phyloP scores from a whole-genome alignment of 2,329 filamentous ascomycete genomes.

The Arthrobotrys sinensis region DNA sequence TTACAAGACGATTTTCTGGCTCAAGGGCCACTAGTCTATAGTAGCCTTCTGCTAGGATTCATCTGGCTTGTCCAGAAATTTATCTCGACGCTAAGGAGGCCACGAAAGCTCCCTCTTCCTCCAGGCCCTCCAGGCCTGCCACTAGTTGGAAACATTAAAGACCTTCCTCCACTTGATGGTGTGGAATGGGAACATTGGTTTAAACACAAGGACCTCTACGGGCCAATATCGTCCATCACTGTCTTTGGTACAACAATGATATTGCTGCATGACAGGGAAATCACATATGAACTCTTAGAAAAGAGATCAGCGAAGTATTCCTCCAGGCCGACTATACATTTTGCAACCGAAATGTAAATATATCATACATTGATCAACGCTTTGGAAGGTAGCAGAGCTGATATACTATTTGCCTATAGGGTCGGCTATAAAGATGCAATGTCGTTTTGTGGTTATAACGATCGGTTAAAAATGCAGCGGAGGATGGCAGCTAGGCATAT shows the following conservation, averaged over 20 bases:
- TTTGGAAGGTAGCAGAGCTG: not conserved
- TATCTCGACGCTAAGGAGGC: not conserved
- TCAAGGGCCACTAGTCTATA: not conserved
- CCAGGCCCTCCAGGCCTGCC: slow-evolving; percentile 54
- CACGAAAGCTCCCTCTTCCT: slow-evolving; percentile 23
- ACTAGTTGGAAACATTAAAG: slow-evolving; percentile 66
- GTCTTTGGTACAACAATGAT: slow-evolving; percentile 68
- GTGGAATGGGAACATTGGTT: slow-evolving; percentile 69
- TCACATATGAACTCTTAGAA: slow-evolving; percentile 69
- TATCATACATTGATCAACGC: not conserved
- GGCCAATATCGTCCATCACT: slow-evolving; percentile 69
- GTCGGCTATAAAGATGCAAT: not conserved
- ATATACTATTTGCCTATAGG: not conserved
- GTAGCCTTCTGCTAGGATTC: not conserved
- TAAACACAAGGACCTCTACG: slow-evolving; percentile 66
- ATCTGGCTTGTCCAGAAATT: slow-evolving; percentile 17
- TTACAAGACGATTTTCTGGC: not conserved
- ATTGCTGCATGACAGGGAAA: slow-evolving; percentile 67
- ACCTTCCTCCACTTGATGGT: slow-evolving; percentile 65
- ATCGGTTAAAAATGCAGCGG: slow-evolving; percentile 62
- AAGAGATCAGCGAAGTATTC: slow-evolving; percentile 68
- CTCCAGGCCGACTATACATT: slow-evolving; percentile 66
- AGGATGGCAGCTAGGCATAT: slow-evolving; percentile 65
- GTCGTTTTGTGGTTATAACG: not conserved
- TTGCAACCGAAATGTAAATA: slow-evolving; percentile 61